phyloP scores from a whole-genome alignment of 2,329 filamentous ascomycete species.

The Aspergillus ruber region DNA sequence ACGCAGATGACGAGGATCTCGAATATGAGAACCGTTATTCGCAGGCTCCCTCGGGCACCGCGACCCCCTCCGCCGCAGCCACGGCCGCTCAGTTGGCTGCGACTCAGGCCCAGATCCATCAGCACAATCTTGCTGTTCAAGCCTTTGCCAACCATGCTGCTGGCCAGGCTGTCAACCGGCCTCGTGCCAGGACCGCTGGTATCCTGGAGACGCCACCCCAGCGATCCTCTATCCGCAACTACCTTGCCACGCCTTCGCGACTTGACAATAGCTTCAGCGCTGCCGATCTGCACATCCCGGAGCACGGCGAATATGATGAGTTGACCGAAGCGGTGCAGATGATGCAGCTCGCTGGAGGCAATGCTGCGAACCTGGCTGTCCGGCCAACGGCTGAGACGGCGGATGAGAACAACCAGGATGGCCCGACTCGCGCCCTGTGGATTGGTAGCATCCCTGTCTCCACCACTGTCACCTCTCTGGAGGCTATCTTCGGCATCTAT shows the following conservation, averaged over 20 bases:
- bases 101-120: conserved; percentile 66
- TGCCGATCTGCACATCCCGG: conserved; percentile 66
- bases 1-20: conserved; percentile 80
- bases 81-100: conserved; percentile 53
- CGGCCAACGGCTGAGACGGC: conserved; percentile 58
- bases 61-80: conserved; percentile 54
- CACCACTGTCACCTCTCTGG: conserved; percentile 88
- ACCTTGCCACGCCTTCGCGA: conserved; percentile 68
- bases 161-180: conserved; percentile 59
- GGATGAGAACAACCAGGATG: conserved; percentile 76
- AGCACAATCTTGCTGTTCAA: conserved; percentile 89
- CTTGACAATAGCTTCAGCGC: conserved; percentile 70
- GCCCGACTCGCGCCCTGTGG: conserved; percentile 89
- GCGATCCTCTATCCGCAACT: conserved; percentile 61
- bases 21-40: conserved; percentile 60
- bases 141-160: conserved; percentile 76
- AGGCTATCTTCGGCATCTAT: conserved; percentile 91
- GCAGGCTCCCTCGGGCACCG: conserved; percentile 51
- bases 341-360: conserved; percentile 55
- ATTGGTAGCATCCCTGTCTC: conserved; percentile 96
- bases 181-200: conserved; percentile 84
- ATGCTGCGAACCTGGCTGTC: conserved; percentile 51
- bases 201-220: conserved; percentile 73
- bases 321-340: conserved; percentile 75
- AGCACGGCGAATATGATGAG: conserved; percentile 72